Conservation (phyloP, 1,284 basidiomycete genomes). For the Austroboletus novae-zelandiae region DNA sequence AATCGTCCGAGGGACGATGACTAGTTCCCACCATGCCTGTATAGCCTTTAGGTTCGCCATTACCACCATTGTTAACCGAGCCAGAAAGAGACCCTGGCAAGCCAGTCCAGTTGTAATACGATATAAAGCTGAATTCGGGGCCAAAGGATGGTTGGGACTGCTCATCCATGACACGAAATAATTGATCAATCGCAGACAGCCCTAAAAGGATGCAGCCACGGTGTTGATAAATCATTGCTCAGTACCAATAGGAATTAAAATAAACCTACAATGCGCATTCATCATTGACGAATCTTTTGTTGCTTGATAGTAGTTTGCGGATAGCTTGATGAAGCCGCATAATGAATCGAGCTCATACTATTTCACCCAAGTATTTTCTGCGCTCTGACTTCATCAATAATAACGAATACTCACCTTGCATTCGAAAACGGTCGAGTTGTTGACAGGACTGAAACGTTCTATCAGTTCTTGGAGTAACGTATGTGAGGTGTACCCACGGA, state of each 20-base stretch:
- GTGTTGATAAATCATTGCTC: background rate
- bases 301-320: constrained; percentile 65
- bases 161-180: constrained; percentile 72
- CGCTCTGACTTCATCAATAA: background rate
- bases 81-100: constrained; percentile 56
- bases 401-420: constrained; percentile 55
- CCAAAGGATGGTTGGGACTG: constrained; percentile 75
- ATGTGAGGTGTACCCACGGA: constrained; percentile 46
- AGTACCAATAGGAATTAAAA: background rate
- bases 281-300: constrained; percentile 71
- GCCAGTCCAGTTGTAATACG: constrained; percentile 80
- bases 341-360: constrained; percentile 77
- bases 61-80: constrained; percentile 61
- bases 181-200: constrained; percentile 65
- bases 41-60: constrained; percentile 65
- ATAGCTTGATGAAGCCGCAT: constrained; percentile 74
- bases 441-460: constrained; percentile 48
- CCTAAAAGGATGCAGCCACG: constrained; percentile 38
- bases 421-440: constrained; percentile 70
- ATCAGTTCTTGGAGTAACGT: background rate
- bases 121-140: constrained; percentile 65
- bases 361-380: background rate
- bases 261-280: constrained; percentile 58
- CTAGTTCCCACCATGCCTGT: constrained; percentile 70
- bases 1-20: constrained; percentile 74